These are phyloP conservation scores for Apiospora arundinis DNA, from an alignment of 2,329 filamentous ascomycete genomes.

Conservation along the genomic window DNA sequence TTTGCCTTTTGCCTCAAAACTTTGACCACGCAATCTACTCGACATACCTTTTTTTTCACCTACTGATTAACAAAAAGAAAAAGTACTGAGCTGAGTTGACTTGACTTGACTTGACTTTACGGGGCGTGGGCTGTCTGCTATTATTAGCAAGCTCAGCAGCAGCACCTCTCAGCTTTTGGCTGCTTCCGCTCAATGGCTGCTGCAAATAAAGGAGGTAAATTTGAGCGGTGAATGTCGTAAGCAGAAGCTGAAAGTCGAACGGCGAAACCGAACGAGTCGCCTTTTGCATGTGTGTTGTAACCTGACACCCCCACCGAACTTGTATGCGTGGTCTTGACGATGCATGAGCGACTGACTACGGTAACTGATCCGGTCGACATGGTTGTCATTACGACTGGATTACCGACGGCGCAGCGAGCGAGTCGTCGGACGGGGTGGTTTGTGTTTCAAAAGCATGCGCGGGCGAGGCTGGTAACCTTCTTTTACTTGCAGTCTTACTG, in stretches of 20 bases:
- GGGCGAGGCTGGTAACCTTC: neutral
- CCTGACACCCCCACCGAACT: neutral
- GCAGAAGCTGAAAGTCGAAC: neutral
- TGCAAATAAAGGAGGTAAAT: no score
- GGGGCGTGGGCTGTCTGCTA: neutral
- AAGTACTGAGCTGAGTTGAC: neutral
- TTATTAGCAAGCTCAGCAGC: conserved; percentile 18
- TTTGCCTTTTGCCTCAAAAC: conserved; percentile 3
- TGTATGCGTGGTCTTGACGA: neutral
- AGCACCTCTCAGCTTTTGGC: neutral
- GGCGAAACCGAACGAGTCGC: conserved; percentile 12
- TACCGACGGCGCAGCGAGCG: neutral
- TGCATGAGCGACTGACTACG: neutral
- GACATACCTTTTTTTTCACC: no score
- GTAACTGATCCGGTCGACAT: neutral
- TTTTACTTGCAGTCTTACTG: neutral
- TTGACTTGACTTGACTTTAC: neutral
- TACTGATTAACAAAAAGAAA: neutral
- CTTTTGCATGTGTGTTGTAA: conserved; percentile 6
- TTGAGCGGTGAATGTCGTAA: conserved; percentile 8
- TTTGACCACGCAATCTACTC: neutral
- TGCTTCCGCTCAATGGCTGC: neutral
- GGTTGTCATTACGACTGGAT: neutral
- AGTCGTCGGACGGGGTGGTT: neutral
- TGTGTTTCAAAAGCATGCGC: neutral